phyloP scores from a whole-genome alignment of 1,284 basidiomycete genomes.

The Apiotrichum brassicae region DNA sequence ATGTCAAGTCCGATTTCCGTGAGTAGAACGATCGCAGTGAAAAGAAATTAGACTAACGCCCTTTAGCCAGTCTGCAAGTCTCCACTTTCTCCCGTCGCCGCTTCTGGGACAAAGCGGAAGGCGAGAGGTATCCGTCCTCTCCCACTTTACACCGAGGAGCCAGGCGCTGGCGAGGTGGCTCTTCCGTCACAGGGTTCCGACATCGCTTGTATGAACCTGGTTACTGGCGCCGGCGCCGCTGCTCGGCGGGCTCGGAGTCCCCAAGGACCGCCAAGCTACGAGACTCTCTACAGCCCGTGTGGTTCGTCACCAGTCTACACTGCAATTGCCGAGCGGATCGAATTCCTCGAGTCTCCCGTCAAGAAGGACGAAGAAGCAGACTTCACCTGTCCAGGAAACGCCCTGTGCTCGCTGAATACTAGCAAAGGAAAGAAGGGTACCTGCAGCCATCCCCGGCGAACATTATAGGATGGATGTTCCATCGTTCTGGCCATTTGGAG shows the following conservation, averaged over 20 bases:
- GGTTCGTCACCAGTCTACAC: not conserved
- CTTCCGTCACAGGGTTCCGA: not conserved
- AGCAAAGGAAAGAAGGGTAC: too few relatives aligned
- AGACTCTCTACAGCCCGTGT: not conserved
- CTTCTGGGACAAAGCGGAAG: not conserved
- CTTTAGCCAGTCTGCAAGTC: too few relatives aligned
- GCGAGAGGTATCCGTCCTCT: not conserved
- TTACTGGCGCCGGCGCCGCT: not conserved
- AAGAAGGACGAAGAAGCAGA: not conserved
- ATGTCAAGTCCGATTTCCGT: too few relatives aligned
- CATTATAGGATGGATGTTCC: too few relatives aligned
- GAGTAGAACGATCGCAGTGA: too few relatives aligned
- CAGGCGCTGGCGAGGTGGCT: not conserved
- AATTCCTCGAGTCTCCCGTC: not conserved
- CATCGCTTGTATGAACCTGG: not conserved
- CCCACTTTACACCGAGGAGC: not conserved
- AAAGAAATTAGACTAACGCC: too few relatives aligned
- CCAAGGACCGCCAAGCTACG: not conserved
- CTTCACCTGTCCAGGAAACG: too few relatives aligned
- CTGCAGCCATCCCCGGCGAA: too few relatives aligned
- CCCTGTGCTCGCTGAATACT: too few relatives aligned
- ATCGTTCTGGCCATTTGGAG: too few relatives aligned
- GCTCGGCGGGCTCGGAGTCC: not conserved
- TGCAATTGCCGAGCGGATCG: not conserved
- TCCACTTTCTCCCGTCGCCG: too few relatives aligned